Percentiles rank a stretch among this genome's conserved stretches.
Evolutionary conservation across 2,329 filamentous ascomycete species (phyloP).

Genomic region (Cordyceps cateniannulata): DNA sequence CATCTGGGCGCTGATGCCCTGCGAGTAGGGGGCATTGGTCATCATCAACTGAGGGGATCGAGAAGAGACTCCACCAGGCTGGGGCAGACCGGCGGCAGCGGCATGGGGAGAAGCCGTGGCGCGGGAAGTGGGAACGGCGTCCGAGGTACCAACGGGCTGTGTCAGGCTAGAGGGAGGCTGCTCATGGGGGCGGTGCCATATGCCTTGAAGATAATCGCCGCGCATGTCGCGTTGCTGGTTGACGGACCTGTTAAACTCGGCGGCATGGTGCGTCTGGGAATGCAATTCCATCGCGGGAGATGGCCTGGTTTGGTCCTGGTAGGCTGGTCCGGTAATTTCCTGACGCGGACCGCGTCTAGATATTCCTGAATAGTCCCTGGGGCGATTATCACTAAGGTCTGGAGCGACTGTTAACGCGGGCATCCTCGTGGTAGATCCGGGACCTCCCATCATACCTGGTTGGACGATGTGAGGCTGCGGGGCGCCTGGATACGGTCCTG

Average conservation of each 20-base stretch:
- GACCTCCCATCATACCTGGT: slow-evolving; percentile 62
- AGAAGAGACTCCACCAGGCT: slow-evolving; percentile 51
- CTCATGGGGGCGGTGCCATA: slow-evolving; percentile 81
- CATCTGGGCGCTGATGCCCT: slow-evolving; percentile 63
- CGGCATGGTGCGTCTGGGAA: slow-evolving; percentile 79
- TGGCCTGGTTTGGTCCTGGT: slow-evolving; percentile 78
- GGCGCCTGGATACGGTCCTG: slow-evolving; percentile 58
- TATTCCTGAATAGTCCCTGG: slow-evolving; percentile 77
- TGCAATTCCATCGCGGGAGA: slow-evolving; percentile 72
- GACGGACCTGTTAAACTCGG: slow-evolving; percentile 82
- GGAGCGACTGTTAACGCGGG: slow-evolving; percentile 78
- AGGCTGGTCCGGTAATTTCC: slow-evolving; percentile 79
- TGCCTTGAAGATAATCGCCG: slow-evolving; percentile 68
- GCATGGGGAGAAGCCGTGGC: slow-evolving; percentile 53
- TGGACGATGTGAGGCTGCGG: slow-evolving; percentile 64
- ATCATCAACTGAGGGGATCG: slow-evolving; percentile 63
- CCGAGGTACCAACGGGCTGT: slow-evolving; percentile 33
- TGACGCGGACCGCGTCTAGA: slow-evolving; percentile 73
- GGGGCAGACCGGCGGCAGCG: slow-evolving; percentile 46
- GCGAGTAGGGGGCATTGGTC: slow-evolving; percentile 60
- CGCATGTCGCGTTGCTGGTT: slow-evolving; percentile 75
- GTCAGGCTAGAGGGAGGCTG: slow-evolving; percentile 49
- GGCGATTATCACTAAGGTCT: slow-evolving; percentile 69
- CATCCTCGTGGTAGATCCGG: slow-evolving; percentile 63
- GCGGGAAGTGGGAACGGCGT: slow-evolving; percentile 42